Base-by-base conservation (phyloP, 345 rosid genomes). In the Boechera retrofracta region DNA sequence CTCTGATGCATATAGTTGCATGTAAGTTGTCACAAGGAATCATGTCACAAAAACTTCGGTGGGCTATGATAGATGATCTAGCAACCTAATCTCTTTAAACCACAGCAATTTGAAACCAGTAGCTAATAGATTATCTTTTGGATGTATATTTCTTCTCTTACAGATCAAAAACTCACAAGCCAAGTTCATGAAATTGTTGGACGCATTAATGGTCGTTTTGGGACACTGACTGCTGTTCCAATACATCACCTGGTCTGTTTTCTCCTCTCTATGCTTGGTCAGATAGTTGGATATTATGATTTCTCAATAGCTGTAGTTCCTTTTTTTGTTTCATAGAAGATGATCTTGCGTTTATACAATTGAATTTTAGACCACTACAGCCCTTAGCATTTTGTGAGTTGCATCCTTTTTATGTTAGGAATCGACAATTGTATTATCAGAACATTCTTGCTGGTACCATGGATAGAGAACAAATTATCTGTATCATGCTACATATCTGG, bases 121-220 rank as follows among this genome's bases (percentile, higher is more conserved):
- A 69, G 63, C 53, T 42, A 53, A 69, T 76, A 18, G 3, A 10
- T 55, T 69, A 63, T 38, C 61, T 64, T 64, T 5, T 45, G 72
- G 51, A 41, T 70, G 38, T 48, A 29, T 57, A 15, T 64, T 49
- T 60, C 9, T 47, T 48, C 35, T 55, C 10, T 59, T 53, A 18
- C 78, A 79, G 82, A 96, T 87, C 99, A 96, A 85, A 96, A 88
- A 76, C 99, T 96, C 64, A 96, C 99, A 64, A 96, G 99, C 80
- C 99, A 95, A 83, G 99, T 95, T 83, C 99, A 95, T 84, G 99
- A 95, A 83, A 95, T 95, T 79, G 99, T 95, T 75, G 99, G 99
- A 63, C 93, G 99, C 73, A 95, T 95, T 56, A 96, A 96, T 86
- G 99, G 99, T 47, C 89, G 99, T 76, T 96, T 96, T 89, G 99